Evolutionary conservation across 1,284 basidiomycete genomes (phyloP), one percentile per base, ranked within the genome.

Genomic region (Sanguinoderma infundibulare): DNA sequence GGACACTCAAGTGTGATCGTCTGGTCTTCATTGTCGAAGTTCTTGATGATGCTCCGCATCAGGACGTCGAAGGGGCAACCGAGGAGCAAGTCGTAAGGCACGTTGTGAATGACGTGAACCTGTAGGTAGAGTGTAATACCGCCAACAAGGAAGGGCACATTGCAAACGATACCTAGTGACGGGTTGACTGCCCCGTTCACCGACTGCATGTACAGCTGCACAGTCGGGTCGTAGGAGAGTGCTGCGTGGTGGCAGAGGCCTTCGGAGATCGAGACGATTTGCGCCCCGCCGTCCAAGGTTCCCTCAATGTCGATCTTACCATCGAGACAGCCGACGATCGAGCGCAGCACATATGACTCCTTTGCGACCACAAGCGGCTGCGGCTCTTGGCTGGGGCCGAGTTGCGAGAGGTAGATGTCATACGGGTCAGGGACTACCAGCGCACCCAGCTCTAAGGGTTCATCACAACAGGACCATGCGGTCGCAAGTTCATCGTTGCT

Each of bases 41-140:
- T n/a, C n/a, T n/a, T n/a, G n/a, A n/a, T n/a, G n/a, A n/a, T n/a
- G n/a, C n/a, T n/a, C n/a, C 34, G 34, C 6, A 12, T 35, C 1
- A 77, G 40, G 1, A 71, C 65, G 57, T 77, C 69, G 60, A 78
- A 78, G 0, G 76, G 76, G 6, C 72, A 38, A 0, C 77, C 74
- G 12, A 78, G 53, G 0, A 78, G 63, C 1, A 77, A 62, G 22
- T 70, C 60, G 57, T 77, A 77, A 0, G 77, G 69, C 0, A 72
- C 66, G 0, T 61, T 55, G 0, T 56, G 44, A 1, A 78, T 74
- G 62, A 65, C 70, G 60, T 60, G 67, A 17, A 34, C 70, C 65
- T 22, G 73, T 57, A 57, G 72, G 61, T 60, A 63, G 60, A 64
- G 39, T 26, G 34, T 26, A 17, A 61, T 61, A 22, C 51, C 36